Evolutionary conservation across 257 asterid genomes (phyloP), one percentile per base, ranked within the genome.

Genomic region (Oldenlandia corymbosa): DNA sequence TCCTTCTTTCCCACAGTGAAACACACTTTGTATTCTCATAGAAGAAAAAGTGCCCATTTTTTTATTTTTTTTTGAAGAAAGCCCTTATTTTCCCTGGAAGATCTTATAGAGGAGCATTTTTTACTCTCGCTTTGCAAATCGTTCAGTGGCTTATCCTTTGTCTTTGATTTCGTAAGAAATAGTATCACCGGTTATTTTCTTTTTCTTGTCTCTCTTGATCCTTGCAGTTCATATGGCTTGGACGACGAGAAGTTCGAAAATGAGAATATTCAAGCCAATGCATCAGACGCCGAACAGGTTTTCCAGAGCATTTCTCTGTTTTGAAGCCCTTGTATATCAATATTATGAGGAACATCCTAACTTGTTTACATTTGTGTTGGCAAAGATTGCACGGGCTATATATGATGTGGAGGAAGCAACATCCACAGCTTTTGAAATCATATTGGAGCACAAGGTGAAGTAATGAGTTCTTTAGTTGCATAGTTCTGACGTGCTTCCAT

Each of bases 391-490:
- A 28, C 95, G 78, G 39, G 99, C 95, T 67, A 74, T 93, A 71
- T 82, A 85, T 78, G 99, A 93, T 72, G 67, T 90, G 64, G 99
- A 90, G 87, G 99, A 93, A 83, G 96, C 99, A 56, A 93, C 99
- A 16, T 81, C 78, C 69, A 78, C 80, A 47, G 90, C 88, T 36
- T 84, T 90, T 65, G 94, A 83, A 68, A 84, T 93, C 73, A 87
- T 87, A 57, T 70, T 82, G 58, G 70, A 62, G 67, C 90, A 80
- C 75, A 93, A 85, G 94, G 99, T 90, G 73, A 79, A 58, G 59
- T 0, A 45, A 32, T 24, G 47, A 53, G 31, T 34, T 52, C 37
- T 5, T 46, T n/a, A 58, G 28, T 60, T 41, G n/a, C n/a, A 30
- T 27, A 39, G 36, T 30, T 51, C 60, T 28, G 28, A 39, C 28